Percentiles rank a stretch among this genome's conserved stretches.
phyloP scores from a whole-genome alignment of 306 rosid species.

The apple (Malus domestica) region DNA sequence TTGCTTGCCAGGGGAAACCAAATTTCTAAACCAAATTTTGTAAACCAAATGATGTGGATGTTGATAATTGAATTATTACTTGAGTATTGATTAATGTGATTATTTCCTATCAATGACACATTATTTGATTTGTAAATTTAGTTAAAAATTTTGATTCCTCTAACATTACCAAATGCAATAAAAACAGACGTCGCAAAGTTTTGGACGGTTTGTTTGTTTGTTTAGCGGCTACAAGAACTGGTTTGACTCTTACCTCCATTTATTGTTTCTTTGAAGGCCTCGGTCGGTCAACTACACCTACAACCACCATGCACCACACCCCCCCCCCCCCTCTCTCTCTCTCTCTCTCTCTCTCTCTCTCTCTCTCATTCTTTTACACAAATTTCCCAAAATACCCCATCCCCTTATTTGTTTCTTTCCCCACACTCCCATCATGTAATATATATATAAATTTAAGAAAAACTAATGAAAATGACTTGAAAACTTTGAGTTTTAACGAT shows the following conservation, averaged over 20 bases:
- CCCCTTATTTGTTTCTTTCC: neutral
- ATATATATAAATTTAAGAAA: neutral
- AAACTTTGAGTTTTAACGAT: too few relatives aligned
- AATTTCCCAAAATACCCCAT: neutral
- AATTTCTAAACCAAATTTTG: too few relatives aligned
- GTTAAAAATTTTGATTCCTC: accelerated
- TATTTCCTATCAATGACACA: too few relatives aligned
- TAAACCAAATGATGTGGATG: too few relatives aligned
- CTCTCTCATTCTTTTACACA: too few relatives aligned
- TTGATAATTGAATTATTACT: too few relatives aligned
- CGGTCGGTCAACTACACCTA: neutral
- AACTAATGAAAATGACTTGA: too few relatives aligned
- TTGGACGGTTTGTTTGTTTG: neutral
- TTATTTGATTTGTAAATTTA: too few relatives aligned
- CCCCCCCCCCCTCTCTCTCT: neutral
- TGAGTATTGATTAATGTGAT: too few relatives aligned
- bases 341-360: too few relatives aligned
- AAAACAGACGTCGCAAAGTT: neutral
- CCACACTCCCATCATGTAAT: neutral
- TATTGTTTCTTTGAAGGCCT: neutral
- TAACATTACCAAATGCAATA: too few relatives aligned
- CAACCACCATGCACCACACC: neutral
- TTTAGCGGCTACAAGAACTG: neutral
- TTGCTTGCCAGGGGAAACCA: too few relatives aligned
- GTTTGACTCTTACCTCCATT: neutral